phyloP scores from a whole-genome alignment of 73 alveolate species.

The Symbiodinium natans region DNA sequence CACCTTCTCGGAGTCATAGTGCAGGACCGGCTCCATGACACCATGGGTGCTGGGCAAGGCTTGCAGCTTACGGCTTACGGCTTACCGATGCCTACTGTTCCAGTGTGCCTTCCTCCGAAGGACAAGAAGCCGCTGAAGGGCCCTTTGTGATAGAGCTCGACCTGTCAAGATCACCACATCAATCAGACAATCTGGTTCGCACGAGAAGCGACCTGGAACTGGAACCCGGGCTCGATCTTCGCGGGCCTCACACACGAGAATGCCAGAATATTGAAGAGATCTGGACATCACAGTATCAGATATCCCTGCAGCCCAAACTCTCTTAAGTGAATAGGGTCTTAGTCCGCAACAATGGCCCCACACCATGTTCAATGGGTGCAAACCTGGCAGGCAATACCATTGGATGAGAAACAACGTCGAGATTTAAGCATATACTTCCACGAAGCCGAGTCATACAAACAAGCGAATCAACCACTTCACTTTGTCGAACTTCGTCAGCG shows the following conservation, averaged over 20 bases:
- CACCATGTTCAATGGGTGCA: neutral
- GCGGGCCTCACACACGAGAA: neutral
- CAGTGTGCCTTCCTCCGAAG: conserved; percentile 66
- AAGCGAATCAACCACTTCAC: conserved; percentile 25
- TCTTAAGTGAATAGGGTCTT: no score
- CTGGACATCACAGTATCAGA: no score
- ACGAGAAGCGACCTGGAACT: neutral
- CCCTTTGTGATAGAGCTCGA: conserved; percentile 83
- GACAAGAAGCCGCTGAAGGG: conserved; percentile 58
- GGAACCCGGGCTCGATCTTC: conserved; percentile 71
- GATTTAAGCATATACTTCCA: no score
- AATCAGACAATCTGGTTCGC: no score
- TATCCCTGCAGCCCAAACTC: no score
- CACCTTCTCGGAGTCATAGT: conserved; percentile 54
- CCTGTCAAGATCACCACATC: conserved; percentile 22
- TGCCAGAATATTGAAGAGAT: no score
- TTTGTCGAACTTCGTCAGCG: conserved; percentile 42
- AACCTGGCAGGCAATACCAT: neutral
- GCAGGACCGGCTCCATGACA: conserved; percentile 18
- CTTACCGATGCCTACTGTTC: no score
- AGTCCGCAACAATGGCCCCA: neutral
- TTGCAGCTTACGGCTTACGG: neutral
- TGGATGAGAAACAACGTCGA: no score
- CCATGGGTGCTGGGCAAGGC: conserved; percentile 74
- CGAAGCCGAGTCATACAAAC: neutral